phyloP scores from a whole-genome alignment of 352 stramenopile genomes.

The Pythium chondricola region DNA sequence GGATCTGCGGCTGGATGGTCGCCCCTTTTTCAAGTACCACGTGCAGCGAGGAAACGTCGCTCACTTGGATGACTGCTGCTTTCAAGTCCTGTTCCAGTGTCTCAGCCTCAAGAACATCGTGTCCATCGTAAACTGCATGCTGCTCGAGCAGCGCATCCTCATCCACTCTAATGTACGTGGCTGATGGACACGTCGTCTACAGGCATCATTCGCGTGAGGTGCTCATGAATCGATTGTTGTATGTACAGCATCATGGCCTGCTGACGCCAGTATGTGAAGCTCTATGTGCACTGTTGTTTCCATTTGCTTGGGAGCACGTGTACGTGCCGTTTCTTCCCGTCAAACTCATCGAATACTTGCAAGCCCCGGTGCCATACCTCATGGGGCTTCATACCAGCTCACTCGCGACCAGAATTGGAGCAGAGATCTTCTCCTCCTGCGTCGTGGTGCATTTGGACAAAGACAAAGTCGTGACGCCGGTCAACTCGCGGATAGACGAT shows the following conservation, averaged over 20 bases:
- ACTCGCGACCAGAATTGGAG: constrained; percentile 56
- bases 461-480: constrained; percentile 73
- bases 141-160: constrained; percentile 78
- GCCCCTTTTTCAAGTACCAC: constrained; percentile 52
- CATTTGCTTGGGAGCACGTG: constrained; percentile 82
- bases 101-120: constrained; percentile 77
- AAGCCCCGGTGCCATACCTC: constrained; percentile 80
- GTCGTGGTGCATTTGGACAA: constrained; percentile 82
- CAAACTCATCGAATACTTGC: constrained; percentile 79
- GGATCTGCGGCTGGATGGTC: constrained; percentile 29
- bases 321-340: constrained; percentile 82
- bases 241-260: constrained; percentile 44
- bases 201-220: neutral
- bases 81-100: constrained; percentile 76
- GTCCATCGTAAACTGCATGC: constrained; percentile 74
- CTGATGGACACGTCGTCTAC: neutral
- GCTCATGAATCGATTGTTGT: constrained; percentile 7
- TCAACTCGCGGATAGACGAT: constrained; percentile 45
- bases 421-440: constrained; percentile 74
- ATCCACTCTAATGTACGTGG: constrained; percentile 68
- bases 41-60: constrained; percentile 49
- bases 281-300: constrained; percentile 71
- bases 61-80: constrained; percentile 74
- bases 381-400: constrained; percentile 83
- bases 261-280: constrained; percentile 78